Base-by-base conservation (phyloP, 306 rosid species). In the Cucurbita moschata region DNA sequence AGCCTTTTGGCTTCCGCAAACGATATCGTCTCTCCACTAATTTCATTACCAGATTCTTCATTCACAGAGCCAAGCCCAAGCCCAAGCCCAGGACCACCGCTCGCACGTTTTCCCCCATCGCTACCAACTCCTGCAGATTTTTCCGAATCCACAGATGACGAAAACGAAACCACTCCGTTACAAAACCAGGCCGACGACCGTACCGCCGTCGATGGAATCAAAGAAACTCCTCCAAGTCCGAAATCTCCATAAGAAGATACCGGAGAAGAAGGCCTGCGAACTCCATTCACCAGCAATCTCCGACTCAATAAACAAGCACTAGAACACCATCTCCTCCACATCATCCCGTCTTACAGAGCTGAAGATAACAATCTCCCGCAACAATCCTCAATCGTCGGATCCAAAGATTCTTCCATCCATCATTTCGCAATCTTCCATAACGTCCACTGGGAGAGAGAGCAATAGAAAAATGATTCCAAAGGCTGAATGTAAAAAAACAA, bases 1-100 rank as follows among this genome's bases (percentile, higher is more conserved):
- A 95, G 85, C 90, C 82, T 89, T 89, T 87, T 95, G 2, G 89
- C 96, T 79, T 95, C 99, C 43, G 78, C 75, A 60, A 79, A 82
- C 21, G 92, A 80, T 39, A 92, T 82, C 14, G 79, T 18, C 3
- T 86, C 85, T 63, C 80, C 87, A 14, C 12, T 77, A 50, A 7
- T 26, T 47, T 14, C 73, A 19, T 8, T 7, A 5, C 54, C 54
- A 68, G 57, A 68, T 23, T 68, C 73, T 8, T 16, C 40, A 14
- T 5, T 50, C 59, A 15, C 81, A 55, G 30, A 19, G 0, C 60
- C 60, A 19, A 55, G 11, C 0, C 60, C 60, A 14, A 6, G 64
- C 8, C 60, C 60, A 14, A 6, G 64, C 10, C 51, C 85, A 16
- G 49, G 35, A 30, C 55, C 18, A 39, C 62, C 76, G 4, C 66